These are phyloP conservation scores for Potentilla sterilis DNA, from an alignment of 306 rosid species.

Conservation along the genomic window DNA sequence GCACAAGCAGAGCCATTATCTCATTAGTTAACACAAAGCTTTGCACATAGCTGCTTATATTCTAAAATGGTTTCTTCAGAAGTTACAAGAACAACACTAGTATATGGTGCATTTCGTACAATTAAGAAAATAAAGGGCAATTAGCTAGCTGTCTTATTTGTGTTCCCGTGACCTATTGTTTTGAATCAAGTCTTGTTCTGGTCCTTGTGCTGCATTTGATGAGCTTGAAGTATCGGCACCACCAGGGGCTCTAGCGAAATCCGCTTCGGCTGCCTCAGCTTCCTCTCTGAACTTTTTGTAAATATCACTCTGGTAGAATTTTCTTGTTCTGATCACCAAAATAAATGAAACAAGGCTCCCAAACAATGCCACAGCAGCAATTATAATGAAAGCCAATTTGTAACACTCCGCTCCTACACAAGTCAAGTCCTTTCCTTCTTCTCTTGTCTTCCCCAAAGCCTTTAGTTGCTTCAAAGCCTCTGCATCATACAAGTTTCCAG, in stretches of 20 bases:
- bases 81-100: neutral
- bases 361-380: slow-evolving; percentile 40
- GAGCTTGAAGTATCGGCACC: neutral
- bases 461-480: slow-evolving; percentile 53
- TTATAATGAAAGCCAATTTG: slow-evolving; percentile 48
- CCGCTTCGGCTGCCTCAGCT: slow-evolving; percentile 15
- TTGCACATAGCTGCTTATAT: slow-evolving; percentile 1
- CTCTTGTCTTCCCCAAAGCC: slow-evolving; percentile 32
- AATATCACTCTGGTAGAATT: slow-evolving; percentile 55
- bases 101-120: neutral
- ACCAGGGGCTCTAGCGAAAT: neutral
- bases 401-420: slow-evolving; percentile 53
- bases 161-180: neutral
- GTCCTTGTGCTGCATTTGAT: neutral
- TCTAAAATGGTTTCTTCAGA: neutral
- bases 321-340: slow-evolving; percentile 55
- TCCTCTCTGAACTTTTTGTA: slow-evolving; percentile 48
- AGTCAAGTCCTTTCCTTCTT: slow-evolving; percentile 42
- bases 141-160: neutral
- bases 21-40: neutral
- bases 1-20: neutral
- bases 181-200: neutral
- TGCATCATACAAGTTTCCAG: slow-evolving; percentile 56
- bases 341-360: slow-evolving; percentile 46
- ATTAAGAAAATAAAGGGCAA: neutral